A percentile compares a stretch with the other conserved stretches of the same genome.
Conservation (phyloP, 2,329 filamentous ascomycete genomes). For the Trichophyton verrucosum region DNA sequence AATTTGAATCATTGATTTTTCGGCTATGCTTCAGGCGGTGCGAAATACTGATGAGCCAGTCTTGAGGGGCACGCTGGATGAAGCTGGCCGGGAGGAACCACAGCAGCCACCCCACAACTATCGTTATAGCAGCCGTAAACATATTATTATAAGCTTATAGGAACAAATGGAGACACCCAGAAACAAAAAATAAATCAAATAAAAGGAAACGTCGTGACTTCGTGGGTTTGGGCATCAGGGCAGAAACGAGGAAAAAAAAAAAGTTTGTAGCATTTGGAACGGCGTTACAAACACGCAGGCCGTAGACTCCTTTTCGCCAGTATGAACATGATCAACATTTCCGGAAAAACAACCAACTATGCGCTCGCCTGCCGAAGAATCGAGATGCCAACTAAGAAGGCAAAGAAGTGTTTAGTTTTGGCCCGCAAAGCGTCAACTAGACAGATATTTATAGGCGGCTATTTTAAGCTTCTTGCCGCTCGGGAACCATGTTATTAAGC, state of each 20-base stretch:
- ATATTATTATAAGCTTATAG: not conserved
- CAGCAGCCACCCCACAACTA: not conserved
- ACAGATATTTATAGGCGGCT: not conserved
- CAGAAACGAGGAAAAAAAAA: not conserved
- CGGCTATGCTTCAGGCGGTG: not conserved
- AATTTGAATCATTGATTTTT: not conserved
- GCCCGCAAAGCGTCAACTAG: not conserved
- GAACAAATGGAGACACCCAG: not conserved
- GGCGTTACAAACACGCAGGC: not conserved
- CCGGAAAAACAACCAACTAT: not conserved
- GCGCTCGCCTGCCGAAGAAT: not conserved
- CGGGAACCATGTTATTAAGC: not conserved
- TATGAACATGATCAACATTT: not conserved
- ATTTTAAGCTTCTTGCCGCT: not conserved
- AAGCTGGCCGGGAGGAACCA: not conserved
- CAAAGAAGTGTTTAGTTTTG: not conserved
- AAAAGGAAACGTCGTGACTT: not conserved
- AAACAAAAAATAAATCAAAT: not conserved
- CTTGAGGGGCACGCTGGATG: slow-evolving; percentile 3
- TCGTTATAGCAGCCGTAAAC: not conserved
- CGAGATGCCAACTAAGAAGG: not conserved
- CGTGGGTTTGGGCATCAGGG: not conserved
- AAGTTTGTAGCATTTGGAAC: not conserved
- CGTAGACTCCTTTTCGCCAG: not conserved
- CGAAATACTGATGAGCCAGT: slow-evolving; percentile 5